Evolutionary conservation across 345 rosid species (phyloP).

Genomic region (Eucalyptus pauciflora): DNA sequence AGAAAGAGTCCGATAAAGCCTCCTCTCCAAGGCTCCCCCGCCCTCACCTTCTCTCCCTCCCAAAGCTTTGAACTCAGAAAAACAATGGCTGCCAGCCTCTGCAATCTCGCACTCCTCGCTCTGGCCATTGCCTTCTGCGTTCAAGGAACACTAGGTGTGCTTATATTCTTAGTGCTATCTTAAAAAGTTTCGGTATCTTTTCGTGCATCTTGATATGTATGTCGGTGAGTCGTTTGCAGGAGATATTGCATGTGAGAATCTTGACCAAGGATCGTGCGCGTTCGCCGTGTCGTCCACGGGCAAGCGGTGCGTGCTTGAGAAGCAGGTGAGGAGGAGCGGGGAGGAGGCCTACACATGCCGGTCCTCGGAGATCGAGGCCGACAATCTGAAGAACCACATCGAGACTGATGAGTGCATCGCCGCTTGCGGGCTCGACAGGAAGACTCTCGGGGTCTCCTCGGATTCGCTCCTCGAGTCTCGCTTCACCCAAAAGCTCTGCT

Average conservation of each 20-base stretch:
- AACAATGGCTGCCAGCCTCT: background rate
- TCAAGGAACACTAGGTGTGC: background rate
- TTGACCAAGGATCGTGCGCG: conserved; percentile 53
- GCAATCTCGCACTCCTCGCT: background rate
- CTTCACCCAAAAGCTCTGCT: conserved; percentile 66
- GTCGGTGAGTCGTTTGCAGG: background rate
- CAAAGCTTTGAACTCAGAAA: background rate
- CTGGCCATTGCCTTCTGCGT: background rate
- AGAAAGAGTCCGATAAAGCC: background rate
- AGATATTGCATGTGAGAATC: conserved; percentile 51
- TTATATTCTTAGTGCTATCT: background rate
- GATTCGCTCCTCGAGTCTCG: conserved; percentile 64
- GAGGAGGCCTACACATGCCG: conserved; percentile 49
- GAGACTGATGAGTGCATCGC: conserved; percentile 63
- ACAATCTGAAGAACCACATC: conserved; percentile 41
- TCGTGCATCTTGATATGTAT: background rate
- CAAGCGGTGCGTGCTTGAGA: conserved; percentile 78
- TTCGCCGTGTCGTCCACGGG: conserved; percentile 68
- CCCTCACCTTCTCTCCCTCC: background rate
- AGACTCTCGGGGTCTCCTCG: conserved; percentile 74
- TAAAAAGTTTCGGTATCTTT: background rate
- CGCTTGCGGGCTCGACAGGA: conserved; percentile 73
- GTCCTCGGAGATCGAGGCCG: conserved; percentile 70
- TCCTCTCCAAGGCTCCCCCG: background rate
- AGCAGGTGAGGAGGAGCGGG: conserved; percentile 55